Percentiles rank a stretch among this genome's conserved stretches.
phyloP scores from a whole-genome alignment of 495 filamentous ascomycete species.

The Penicillium macrosclerotiorum region DNA sequence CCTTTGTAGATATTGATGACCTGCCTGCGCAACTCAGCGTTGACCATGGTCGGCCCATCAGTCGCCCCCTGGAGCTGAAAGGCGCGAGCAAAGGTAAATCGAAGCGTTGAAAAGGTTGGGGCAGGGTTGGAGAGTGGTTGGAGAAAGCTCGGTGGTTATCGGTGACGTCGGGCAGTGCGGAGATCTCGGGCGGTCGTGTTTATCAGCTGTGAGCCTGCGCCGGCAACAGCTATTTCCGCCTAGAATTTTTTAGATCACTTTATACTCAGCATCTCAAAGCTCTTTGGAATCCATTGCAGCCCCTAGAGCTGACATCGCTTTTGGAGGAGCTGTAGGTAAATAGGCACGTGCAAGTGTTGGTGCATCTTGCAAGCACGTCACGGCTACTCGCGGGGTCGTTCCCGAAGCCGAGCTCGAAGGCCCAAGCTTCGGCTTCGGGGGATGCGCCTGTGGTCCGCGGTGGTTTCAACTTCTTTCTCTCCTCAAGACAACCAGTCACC shows the following conservation, averaged over 20 bases:
- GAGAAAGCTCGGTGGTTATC: constrained; percentile 14
- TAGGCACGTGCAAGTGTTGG: too few relatives aligned
- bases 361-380: not conserved
- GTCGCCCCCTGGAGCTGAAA: too few relatives aligned
- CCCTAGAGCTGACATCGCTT: too few relatives aligned
- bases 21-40: constrained; percentile 64
- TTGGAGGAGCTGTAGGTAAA: too few relatives aligned
- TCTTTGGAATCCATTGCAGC: too few relatives aligned
- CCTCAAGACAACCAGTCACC: constrained; percentile 2
- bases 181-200: constrained; percentile 9
- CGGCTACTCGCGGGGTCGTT: constrained; percentile 22
- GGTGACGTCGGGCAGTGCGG: constrained; percentile 17
- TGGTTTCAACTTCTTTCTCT: constrained; percentile 2
- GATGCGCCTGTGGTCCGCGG: constrained; percentile 14
- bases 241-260: too few relatives aligned
- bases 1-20: constrained; percentile 94
- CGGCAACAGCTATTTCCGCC: too few relatives aligned
- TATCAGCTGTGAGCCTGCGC: not conserved
- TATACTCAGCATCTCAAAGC: too few relatives aligned
- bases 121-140: constrained; percentile 7
- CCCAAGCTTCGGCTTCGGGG: constrained; percentile 23
- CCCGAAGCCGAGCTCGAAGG: constrained; percentile 17
- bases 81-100: too few relatives aligned
- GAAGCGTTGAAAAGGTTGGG: too few relatives aligned
- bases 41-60: constrained; percentile 37